These are phyloP conservation scores for Pseudocercospora fuligena DNA, from an alignment of 2,329 filamentous ascomycete species.

Conservation along the genomic window DNA sequence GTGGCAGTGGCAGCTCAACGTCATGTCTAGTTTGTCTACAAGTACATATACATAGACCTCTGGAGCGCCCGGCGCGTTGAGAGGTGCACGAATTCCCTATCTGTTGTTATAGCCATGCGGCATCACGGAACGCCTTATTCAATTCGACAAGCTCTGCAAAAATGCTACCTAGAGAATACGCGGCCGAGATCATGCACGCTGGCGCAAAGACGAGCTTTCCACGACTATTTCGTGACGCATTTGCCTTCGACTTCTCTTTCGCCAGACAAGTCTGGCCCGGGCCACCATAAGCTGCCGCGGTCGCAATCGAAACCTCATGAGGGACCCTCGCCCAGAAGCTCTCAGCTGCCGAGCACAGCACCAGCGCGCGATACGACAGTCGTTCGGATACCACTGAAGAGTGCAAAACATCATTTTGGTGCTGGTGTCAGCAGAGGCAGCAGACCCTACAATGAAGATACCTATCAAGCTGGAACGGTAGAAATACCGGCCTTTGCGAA, in stretches of 20 bases:
- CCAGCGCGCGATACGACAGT: slow-evolving; percentile 80
- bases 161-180: slow-evolving; percentile 8
- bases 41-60: slow-evolving; percentile 3
- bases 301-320: slow-evolving; percentile 81
- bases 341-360: slow-evolving; percentile 40
- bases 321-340: slow-evolving; percentile 34
- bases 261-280: slow-evolving; percentile 65
- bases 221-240: slow-evolving; percentile 97
- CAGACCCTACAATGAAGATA: slow-evolving; percentile 88
- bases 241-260: slow-evolving; percentile 91
- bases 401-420: slow-evolving; percentile 95
- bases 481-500: slow-evolving; percentile 92
- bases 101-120: slow-evolving; percentile 30
- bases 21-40: slow-evolving; percentile 2
- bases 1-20: neutral
- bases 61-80: neutral
- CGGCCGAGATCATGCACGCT: neutral
- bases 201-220: slow-evolving; percentile 61
- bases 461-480: slow-evolving; percentile 91
- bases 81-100: neutral
- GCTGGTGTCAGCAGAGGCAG: slow-evolving; percentile 78
- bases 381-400: slow-evolving; percentile 89
- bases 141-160: slow-evolving; percentile 35
- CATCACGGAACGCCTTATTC: slow-evolving; percentile 38
- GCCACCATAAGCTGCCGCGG: slow-evolving; percentile 82